Evolutionary conservation across 2,329 filamentous ascomycete genomes (phyloP).

Genomic region (Diaporthe sp.): DNA sequence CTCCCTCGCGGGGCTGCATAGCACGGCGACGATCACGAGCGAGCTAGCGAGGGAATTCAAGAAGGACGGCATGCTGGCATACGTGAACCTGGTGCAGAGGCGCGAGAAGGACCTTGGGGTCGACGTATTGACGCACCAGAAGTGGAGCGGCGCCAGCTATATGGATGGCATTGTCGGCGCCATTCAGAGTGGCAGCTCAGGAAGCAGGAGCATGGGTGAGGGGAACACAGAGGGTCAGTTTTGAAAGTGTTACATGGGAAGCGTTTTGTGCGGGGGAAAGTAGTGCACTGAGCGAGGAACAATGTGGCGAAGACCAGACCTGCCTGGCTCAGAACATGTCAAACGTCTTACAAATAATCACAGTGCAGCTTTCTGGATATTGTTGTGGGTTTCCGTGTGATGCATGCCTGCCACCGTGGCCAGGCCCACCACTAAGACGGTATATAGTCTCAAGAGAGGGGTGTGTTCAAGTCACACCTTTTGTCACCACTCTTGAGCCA

Average conservation of each 20-base stretch:
- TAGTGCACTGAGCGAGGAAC: neutral
- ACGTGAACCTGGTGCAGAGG: constrained; percentile 92
- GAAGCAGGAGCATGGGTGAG: constrained; percentile 93
- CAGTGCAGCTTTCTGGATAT: neutral
- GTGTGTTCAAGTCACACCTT: too few relatives aligned
- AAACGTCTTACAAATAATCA: neutral
- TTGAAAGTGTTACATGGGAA: neutral
- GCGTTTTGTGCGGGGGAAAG: neutral
- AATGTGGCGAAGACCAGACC: neutral
- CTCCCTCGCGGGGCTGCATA: constrained; percentile 76
- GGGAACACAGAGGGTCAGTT: constrained; percentile 89
- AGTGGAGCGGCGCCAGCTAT: constrained; percentile 79
- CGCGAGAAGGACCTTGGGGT: constrained; percentile 91
- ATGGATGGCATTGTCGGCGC: constrained; percentile 91
- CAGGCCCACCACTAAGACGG: neutral
- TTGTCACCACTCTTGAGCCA: too few relatives aligned
- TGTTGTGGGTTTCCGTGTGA: neutral
- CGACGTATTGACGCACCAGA: constrained; percentile 95
- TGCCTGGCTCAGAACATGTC: too few relatives aligned
- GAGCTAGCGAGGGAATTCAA: constrained; percentile 89
- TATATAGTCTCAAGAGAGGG: neutral
- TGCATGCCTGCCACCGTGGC: neutral
- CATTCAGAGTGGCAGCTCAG: constrained; percentile 91
- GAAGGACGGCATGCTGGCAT: constrained; percentile 94
- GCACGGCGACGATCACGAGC: constrained; percentile 73